Evolutionary conservation across 2,329 filamentous ascomycete genomes (phyloP).

Genomic region (Plectosphaerella sp.): DNA sequence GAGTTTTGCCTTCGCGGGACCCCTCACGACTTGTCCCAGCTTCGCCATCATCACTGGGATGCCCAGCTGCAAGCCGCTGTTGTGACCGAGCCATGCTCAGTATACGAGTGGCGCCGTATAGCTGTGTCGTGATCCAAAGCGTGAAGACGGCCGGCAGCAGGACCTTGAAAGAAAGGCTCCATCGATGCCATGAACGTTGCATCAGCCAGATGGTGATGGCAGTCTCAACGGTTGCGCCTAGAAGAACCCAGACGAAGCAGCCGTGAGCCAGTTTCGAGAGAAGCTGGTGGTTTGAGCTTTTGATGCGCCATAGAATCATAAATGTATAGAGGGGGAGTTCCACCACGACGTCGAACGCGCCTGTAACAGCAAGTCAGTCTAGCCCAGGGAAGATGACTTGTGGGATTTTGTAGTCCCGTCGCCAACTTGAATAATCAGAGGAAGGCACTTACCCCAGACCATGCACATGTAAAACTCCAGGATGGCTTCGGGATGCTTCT

Average conservation of each 20-base stretch:
- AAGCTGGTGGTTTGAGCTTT: conserved; percentile 2
- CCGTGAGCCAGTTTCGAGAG: conserved; percentile 3
- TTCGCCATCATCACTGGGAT: too few species aligned
- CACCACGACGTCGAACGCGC: conserved; percentile 8
- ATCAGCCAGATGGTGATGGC: conserved; percentile 9
- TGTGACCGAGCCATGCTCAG: conserved; percentile 7
- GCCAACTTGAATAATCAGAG: too few species aligned
- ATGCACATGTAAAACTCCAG: conserved; percentile 13
- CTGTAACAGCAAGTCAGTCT: background rate
- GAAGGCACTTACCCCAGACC: conserved; percentile 7
- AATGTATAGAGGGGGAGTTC: conserved; percentile 8
- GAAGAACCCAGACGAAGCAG: conserved; percentile 5
- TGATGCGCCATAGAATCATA: conserved; percentile 11
- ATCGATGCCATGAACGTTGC: conserved; percentile 9
- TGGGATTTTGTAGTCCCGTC: too few species aligned
- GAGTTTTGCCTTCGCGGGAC: too few species aligned
- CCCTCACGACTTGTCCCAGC: too few species aligned
- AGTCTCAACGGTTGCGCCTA: conserved; percentile 4
- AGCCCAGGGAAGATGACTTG: too few species aligned
- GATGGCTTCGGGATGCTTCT: conserved; percentile 5
- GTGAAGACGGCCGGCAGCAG: conserved; percentile 8
- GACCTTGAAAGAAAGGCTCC: conserved; percentile 7
- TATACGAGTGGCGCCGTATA: conserved; percentile 9
- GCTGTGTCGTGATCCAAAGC: conserved; percentile 10
- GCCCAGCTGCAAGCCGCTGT: background rate